Percentiles rank a stretch among this genome's conserved stretches.
Evolutionary conservation across 345 rosid genomes (phyloP).

Genomic region (Aethionema arabicum): DNA sequence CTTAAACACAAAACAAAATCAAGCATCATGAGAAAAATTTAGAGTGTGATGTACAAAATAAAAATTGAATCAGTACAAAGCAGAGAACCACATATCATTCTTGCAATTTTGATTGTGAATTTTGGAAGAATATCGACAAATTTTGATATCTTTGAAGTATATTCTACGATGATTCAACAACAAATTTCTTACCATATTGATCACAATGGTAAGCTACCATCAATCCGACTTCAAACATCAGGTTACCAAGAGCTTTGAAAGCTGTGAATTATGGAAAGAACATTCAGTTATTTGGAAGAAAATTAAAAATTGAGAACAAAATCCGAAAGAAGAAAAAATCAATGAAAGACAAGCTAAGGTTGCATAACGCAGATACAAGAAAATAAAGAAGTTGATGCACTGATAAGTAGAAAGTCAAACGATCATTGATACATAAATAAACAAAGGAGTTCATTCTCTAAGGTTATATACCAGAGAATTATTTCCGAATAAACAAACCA

Average conservation of each 20-base stretch:
- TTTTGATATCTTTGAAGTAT: neutral
- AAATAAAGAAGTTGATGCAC: neutral
- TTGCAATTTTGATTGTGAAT: neutral
- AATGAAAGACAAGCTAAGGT: neutral
- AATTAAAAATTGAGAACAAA: constrained; percentile 4
- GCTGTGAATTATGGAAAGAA: constrained; percentile 43
- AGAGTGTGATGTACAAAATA: neutral
- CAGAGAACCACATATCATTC: neutral
- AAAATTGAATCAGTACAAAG: neutral
- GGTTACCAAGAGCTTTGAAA: constrained; percentile 85
- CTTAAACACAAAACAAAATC: neutral
- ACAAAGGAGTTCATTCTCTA: constrained; percentile 2
- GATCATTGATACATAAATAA: neutral
- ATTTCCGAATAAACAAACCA: constrained; percentile 4
- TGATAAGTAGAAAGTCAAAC: neutral
- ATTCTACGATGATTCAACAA: neutral
- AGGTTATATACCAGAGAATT: neutral
- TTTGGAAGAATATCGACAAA: neutral
- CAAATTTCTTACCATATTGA: constrained; percentile 57
- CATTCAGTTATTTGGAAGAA: constrained; percentile 12
- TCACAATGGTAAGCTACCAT: constrained; percentile 89
- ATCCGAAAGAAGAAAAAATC: neutral
- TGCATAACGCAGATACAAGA: neutral
- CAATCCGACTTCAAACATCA: constrained; percentile 75
- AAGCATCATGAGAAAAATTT: neutral